These are phyloP conservation scores for Scenedesmus sp. DNA, from an alignment of 163 green algal species.

Conservation along the genomic window DNA sequence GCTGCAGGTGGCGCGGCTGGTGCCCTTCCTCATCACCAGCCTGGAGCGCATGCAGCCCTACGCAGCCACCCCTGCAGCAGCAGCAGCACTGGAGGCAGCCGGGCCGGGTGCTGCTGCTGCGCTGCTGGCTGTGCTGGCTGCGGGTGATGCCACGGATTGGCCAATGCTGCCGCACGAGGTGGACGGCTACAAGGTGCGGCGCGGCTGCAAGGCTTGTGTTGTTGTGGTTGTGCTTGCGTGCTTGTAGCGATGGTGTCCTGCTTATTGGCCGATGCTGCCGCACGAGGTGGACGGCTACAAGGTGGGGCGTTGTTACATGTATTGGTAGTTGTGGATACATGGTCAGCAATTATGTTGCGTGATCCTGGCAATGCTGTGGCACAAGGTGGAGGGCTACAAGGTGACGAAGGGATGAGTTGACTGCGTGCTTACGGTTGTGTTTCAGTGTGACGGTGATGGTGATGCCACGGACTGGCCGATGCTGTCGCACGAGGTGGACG, in stretches of 20 bases:
- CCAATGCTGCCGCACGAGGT: background rate
- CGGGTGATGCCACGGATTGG: background rate
- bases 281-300: too few relatives aligned
- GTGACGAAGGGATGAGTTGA: background rate
- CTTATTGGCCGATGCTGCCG: too few relatives aligned
- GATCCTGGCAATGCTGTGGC: background rate
- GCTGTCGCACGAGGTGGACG: background rate
- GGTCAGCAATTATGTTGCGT: too few relatives aligned
- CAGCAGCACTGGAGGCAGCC: slow-evolving; percentile 2
- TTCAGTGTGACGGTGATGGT: background rate
- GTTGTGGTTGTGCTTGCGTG: too few relatives aligned
- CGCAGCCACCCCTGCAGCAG: background rate
- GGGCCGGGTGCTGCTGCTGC: background rate
- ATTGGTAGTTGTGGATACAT: too few relatives aligned
- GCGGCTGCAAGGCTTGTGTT: too few relatives aligned
- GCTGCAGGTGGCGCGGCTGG: slow-evolving; percentile 21
- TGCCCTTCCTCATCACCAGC: slow-evolving; percentile 27
- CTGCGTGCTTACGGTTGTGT: background rate
- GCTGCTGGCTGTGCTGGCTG: slow-evolving; percentile 8
- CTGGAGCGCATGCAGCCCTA: slow-evolving; percentile 17
- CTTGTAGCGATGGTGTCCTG: too few relatives aligned
- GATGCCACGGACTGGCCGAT: background rate
- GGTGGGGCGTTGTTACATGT: background rate
- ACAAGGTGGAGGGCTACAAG: background rate
- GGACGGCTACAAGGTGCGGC: background rate